Percentiles rank a stretch among this genome's conserved stretches.
phyloP scores from a whole-genome alignment of 2,329 filamentous ascomycete genomes.

The Aspergillus neotritici region DNA sequence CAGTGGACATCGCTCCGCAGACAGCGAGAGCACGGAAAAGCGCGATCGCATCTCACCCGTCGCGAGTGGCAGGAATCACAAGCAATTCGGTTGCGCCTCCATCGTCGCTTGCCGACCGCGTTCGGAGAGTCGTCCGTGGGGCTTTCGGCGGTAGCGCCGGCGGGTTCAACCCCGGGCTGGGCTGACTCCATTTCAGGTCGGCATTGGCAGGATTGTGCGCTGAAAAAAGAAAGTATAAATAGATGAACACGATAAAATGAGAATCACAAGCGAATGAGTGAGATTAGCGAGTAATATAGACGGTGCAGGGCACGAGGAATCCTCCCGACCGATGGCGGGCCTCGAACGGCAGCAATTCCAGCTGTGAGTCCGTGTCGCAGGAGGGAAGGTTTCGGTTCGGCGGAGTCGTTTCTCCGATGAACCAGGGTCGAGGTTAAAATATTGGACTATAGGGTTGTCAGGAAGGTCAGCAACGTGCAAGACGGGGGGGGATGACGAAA shows the following conservation, averaged over 20 bases:
- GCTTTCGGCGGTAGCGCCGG: slow-evolving; percentile 8
- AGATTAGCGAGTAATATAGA: neutral
- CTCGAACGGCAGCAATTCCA: too few relatives aligned
- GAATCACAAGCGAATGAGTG: neutral
- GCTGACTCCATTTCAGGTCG: slow-evolving; percentile 27
- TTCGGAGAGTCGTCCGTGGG: slow-evolving; percentile 11
- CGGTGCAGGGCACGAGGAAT: too few relatives aligned
- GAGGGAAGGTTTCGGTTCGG: too few relatives aligned
- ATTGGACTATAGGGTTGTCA: too few relatives aligned
- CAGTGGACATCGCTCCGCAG: slow-evolving; percentile 64
- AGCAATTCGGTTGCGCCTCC: slow-evolving; percentile 47
- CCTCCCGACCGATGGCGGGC: too few relatives aligned
- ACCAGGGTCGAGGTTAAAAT: too few relatives aligned
- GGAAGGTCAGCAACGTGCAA: too few relatives aligned
- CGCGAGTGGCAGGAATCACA: slow-evolving; percentile 95
- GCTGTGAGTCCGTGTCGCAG: too few relatives aligned
- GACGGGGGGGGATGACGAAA: too few relatives aligned
- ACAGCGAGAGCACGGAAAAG: slow-evolving; percentile 85
- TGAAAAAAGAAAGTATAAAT: neutral
- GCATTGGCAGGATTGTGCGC: slow-evolving; percentile 17
- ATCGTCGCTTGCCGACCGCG: slow-evolving; percentile 29
- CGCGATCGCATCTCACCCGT: slow-evolving; percentile 87
- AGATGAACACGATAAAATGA: neutral
- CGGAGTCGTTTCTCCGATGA: too few relatives aligned
- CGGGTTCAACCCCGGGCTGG: slow-evolving; percentile 25